Evolutionary conservation across 2,329 filamentous ascomycete genomes (phyloP).

Genomic region (Hymenoscyphus albidus): DNA sequence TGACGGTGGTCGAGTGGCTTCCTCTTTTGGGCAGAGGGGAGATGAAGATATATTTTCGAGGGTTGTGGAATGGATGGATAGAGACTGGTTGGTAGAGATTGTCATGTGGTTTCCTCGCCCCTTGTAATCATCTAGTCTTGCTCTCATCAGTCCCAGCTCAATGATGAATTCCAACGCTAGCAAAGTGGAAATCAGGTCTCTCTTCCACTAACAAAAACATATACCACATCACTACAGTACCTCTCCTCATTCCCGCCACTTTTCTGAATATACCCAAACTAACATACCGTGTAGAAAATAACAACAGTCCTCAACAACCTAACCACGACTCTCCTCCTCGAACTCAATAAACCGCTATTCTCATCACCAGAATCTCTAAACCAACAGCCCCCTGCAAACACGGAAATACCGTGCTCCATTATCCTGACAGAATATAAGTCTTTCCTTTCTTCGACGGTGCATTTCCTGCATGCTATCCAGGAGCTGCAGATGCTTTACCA

Average conservation of each 20-base stretch:
- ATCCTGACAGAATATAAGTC: constrained; percentile 27
- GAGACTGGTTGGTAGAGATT: not conserved
- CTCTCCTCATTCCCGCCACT: not conserved
- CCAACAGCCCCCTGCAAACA: not conserved
- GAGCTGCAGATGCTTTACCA: constrained; percentile 27
- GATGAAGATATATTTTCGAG: too few relatives aligned
- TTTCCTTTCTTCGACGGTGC: constrained; percentile 28
- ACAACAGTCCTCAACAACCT: constrained; percentile 8
- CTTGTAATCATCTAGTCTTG: not conserved
- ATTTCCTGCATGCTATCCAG: constrained; percentile 30
- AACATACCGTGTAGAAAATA: not conserved
- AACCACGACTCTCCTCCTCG: constrained; percentile 22
- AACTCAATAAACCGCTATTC: constrained; percentile 24
- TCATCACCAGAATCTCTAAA: not conserved
- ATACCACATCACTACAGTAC: not conserved
- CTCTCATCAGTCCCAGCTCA: not conserved
- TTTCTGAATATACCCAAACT: not conserved
- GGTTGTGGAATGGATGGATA: not conserved
- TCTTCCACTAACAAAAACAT: not conserved
- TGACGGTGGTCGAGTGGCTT: too few relatives aligned
- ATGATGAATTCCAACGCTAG: not conserved
- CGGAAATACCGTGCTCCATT: constrained; percentile 14
- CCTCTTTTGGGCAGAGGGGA: too few relatives aligned
- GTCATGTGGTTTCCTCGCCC: not conserved
- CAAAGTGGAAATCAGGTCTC: not conserved